Evolutionary conservation across 2,329 filamentous ascomycete genomes (phyloP).

Genomic region (Zymoseptoria crescenta): DNA sequence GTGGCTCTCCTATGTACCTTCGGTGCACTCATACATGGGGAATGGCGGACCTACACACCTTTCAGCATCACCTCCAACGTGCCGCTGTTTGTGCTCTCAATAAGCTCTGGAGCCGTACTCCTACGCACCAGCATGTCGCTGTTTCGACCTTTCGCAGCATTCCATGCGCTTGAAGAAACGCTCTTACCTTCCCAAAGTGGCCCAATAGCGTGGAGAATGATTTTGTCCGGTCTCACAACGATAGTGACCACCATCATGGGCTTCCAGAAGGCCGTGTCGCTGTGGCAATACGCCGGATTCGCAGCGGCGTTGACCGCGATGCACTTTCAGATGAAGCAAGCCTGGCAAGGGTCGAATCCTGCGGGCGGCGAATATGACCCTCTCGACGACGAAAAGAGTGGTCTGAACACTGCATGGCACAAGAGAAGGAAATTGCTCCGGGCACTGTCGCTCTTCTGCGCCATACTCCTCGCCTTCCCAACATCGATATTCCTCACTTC

Average conservation of each 20-base stretch:
- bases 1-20: not conserved
- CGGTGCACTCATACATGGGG: not conserved
- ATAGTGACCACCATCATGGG: not conserved
- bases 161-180: not conserved
- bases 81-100: not conserved
- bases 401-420: not conserved
- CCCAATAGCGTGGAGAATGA: not conserved
- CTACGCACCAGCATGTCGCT: not conserved
- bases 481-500: not conserved
- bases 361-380: not conserved
- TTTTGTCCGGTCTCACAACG: not conserved
- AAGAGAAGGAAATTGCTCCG: not conserved
- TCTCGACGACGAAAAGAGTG: not conserved
- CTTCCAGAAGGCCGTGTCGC: not conserved
- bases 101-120: not conserved
- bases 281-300: not conserved
- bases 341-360: not conserved
- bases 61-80: not conserved
- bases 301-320: not conserved
- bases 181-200: not conserved
- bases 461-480: not conserved
- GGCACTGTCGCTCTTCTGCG: not conserved
- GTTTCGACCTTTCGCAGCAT: not conserved
- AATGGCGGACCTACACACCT: not conserved
- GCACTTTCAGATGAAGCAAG: not conserved